Conservation (phyloP, 805 yeast genomes). For the Blastobotrys muscicola region DNA sequence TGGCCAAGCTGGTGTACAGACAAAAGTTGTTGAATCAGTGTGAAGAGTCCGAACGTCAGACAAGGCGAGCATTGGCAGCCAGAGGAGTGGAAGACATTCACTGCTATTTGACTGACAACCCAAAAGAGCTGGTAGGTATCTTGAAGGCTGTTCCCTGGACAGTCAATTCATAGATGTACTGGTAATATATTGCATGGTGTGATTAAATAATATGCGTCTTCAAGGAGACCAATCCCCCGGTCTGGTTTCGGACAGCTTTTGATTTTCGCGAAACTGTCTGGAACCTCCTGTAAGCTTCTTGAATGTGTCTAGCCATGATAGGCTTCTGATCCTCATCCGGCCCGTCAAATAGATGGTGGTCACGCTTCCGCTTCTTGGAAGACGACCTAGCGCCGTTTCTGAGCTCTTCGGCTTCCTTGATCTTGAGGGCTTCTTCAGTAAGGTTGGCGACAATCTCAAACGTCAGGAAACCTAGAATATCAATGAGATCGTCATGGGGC, state of each 20-base stretch:
- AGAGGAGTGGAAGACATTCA: conserved; percentile 15
- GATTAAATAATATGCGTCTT: conserved; percentile 40
- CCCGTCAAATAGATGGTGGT: conserved; percentile 64
- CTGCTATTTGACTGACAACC: conserved; percentile 12
- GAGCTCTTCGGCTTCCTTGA: conserved; percentile 60
- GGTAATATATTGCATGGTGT: not conserved
- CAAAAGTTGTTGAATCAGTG: not conserved
- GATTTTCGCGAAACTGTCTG: conserved; percentile 51
- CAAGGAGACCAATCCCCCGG: conserved; percentile 54
- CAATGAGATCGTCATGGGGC: conserved; percentile 94
- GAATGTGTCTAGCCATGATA: conserved; percentile 66
- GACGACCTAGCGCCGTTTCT: conserved; percentile 29
- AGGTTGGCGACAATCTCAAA: conserved; percentile 93
- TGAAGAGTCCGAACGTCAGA: conserved; percentile 8
- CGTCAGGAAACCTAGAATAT: conserved; percentile 87
- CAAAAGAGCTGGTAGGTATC: conserved; percentile 9
- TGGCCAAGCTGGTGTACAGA: no score
- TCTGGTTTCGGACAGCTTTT: conserved; percentile 51
- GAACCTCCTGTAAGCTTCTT: conserved; percentile 80
- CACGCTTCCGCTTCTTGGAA: conserved; percentile 40
- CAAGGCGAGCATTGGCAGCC: conserved; percentile 16
- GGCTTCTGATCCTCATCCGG: conserved; percentile 81
- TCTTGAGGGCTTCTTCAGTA: conserved; percentile 82
- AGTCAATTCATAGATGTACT: not conserved
- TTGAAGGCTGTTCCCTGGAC: conserved; percentile 6